A percentile compares a stretch with the other conserved stretches of the same genome.
Evolutionary conservation across 2,329 filamentous ascomycete species (phyloP).

Genomic region (Neocatenulostroma microsporum): DNA sequence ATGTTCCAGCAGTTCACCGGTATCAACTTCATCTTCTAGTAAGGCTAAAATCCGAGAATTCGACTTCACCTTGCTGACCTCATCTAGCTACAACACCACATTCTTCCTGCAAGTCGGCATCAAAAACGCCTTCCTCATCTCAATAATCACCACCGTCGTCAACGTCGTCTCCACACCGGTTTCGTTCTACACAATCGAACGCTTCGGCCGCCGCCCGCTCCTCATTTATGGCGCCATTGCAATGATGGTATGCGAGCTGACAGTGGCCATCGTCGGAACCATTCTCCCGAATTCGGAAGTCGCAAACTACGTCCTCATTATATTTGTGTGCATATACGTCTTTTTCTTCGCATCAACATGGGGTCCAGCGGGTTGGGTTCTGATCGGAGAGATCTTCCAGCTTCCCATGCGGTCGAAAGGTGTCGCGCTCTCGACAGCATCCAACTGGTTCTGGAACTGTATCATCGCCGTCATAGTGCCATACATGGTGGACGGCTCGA

Average conservation of each 20-base stretch:
- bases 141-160: constrained; percentile 78
- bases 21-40: constrained; percentile 80
- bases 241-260: constrained; percentile 80
- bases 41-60: constrained; percentile 37
- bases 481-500: constrained; percentile 49
- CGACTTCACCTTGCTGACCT: constrained; percentile 91
- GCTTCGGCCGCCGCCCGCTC: constrained; percentile 69
- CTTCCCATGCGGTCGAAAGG: constrained; percentile 49
- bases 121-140: constrained; percentile 70
- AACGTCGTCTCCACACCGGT: constrained; percentile 80
- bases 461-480: constrained; percentile 63
- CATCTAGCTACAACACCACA: constrained; percentile 58
- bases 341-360: constrained; percentile 85
- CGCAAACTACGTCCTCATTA: constrained; percentile 54
- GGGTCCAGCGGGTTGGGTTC: constrained; percentile 60
- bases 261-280: constrained; percentile 62
- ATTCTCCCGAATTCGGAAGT: constrained; percentile 37
- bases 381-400: constrained; percentile 81
- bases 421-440: constrained; percentile 76
- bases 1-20: constrained; percentile 60
- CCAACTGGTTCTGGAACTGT: constrained; percentile 73
- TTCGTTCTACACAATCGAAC: constrained; percentile 83
- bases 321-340: constrained; percentile 87
- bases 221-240: constrained; percentile 70
- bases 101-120: constrained; percentile 78